Evolutionary conservation across 2,329 filamentous ascomycete species (phyloP).

Genomic region (Ceratocystis papillata): DNA sequence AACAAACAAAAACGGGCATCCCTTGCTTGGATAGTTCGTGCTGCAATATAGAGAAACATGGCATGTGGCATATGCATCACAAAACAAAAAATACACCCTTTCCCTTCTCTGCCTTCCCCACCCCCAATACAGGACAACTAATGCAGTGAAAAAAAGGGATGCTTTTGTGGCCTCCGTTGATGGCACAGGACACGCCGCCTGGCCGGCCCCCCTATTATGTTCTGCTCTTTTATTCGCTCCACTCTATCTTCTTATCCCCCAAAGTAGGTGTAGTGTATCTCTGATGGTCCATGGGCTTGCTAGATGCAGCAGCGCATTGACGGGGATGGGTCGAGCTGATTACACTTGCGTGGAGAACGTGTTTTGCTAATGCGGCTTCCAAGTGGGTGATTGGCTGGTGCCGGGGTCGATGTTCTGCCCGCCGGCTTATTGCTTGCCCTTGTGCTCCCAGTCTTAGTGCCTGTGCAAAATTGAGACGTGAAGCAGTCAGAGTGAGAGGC

Average conservation of each 20-base stretch:
- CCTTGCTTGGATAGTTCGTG: background rate
- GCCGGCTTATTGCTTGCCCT: background rate
- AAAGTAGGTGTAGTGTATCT: too few relatives aligned
- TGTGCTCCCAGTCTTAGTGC: background rate
- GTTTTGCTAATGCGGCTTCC: background rate
- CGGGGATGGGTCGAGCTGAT: background rate
- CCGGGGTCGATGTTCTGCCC: background rate
- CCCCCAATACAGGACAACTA: background rate
- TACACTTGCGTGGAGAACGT: background rate
- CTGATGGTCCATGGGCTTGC: background rate
- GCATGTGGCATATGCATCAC: slow-evolving; percentile 6
- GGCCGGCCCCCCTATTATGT: background rate
- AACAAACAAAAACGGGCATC: too few relatives aligned
- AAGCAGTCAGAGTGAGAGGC: too few relatives aligned
- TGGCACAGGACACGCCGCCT: background rate
- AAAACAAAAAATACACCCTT: background rate
- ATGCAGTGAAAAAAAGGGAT: background rate
- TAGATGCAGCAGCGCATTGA: background rate
- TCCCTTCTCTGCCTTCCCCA: background rate
- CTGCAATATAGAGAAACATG: background rate
- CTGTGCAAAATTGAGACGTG: background rate
- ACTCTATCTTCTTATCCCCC: background rate
- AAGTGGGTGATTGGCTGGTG: background rate
- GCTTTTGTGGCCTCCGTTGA: too few relatives aligned
- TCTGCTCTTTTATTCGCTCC: background rate